phyloP scores from a whole-genome alignment of 2,329 filamentous ascomycete species.

The Colletotrichum acutatum region DNA sequence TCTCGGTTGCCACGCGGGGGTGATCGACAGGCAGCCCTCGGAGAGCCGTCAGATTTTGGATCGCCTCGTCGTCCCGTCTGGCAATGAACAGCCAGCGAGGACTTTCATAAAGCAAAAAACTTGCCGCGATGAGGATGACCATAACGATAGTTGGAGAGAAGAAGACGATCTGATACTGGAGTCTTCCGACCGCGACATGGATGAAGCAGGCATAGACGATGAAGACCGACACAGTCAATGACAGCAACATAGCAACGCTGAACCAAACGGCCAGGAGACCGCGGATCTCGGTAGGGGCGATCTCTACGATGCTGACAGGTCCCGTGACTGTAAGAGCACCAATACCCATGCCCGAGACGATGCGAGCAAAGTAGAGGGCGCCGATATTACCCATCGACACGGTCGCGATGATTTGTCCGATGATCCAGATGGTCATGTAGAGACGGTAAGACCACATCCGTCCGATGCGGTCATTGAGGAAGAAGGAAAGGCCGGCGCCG shows the following conservation, averaged over 20 bases:
- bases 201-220: constrained; percentile 47
- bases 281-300: constrained; percentile 51
- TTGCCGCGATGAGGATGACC: constrained; percentile 39
- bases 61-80: neutral
- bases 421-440: constrained; percentile 48
- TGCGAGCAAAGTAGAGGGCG: constrained; percentile 48
- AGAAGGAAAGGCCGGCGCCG: constrained; percentile 46
- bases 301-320: constrained; percentile 49
- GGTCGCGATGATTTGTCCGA: constrained; percentile 48
- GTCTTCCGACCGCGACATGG: constrained; percentile 40
- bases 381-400: constrained; percentile 40
- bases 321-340: constrained; percentile 51
- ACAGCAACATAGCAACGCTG: constrained; percentile 45
- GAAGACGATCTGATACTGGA: constrained; percentile 43
- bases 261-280: constrained; percentile 52
- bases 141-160: constrained; percentile 40
- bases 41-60: neutral
- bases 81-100: constrained; percentile 46
- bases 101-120: constrained; percentile 50
- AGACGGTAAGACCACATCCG: constrained; percentile 52
- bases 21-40: neutral
- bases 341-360: constrained; percentile 51
- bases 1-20: neutral
- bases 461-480: constrained; percentile 54
- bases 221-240: constrained; percentile 44